Evolutionary conservation across 2,329 filamentous ascomycete genomes (phyloP), one percentile per base, ranked within the genome.

Genomic region (Colletotrichum spinosum): DNA sequence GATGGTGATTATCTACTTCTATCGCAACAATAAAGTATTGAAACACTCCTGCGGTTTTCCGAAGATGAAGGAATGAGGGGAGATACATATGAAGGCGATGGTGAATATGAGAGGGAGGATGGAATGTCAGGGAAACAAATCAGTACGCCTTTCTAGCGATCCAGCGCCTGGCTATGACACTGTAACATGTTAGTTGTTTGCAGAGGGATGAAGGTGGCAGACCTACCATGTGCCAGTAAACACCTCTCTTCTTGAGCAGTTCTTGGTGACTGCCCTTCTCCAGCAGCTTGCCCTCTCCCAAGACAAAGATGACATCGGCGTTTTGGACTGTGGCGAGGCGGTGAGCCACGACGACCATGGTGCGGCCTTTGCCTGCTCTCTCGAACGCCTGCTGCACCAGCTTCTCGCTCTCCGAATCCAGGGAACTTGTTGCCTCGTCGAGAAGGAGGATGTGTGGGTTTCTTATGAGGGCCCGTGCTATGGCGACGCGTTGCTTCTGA

Each of bases 271-370:
- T 86, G 10, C 85, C 86, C 72, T 83, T 77, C 73, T 88, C 86
- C 10, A 88, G 72, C 48, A 88, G 78, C 69, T 81, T 84, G 33
- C 90, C 88, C 66, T 89, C 84, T 10, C 91, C 90, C 52, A 96
- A 86, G 0, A 95, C 91, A 70, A 92, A 93, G 46, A 94, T 94
- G n/a, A 89, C 80, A 74, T 95, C 89, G 1, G 92, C 91, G 70
- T 94, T 90, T 75, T 92, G 91, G 17, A 94, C 88, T 11, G 91
- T 95, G 0, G 90, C 90, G 53, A 95, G 80, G 12, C 92, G 83
- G 74, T 95, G 92, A 1, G 92, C 92, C 10, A 96, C 91, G 3
- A 91, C 91, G 3, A 96, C 81, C 67, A 92, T 92, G 2, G 92
- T 89, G 8, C 85, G 79, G 2, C 85, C 86, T 68, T 83, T 81